Base-by-base conservation (phyloP, 768 basidiomycete genomes). In the Termitomyces sp. region DNA sequence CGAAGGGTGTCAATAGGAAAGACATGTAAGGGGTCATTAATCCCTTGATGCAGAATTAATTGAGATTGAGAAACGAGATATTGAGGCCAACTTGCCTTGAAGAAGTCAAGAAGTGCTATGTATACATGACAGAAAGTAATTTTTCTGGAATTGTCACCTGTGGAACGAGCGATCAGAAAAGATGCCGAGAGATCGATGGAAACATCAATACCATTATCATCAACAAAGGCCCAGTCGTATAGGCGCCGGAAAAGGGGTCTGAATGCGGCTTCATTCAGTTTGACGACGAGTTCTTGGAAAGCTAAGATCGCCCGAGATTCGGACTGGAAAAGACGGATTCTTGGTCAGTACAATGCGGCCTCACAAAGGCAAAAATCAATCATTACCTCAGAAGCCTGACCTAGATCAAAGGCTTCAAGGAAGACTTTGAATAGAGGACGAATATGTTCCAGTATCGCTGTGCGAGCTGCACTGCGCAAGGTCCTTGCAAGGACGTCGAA, bases 1-100 rank as follows among this genome's bases (percentile, higher is more conserved):
- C 70, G 46, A 91, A 82, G 10, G 90, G 82, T 58, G 79, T 78
- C 41, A 94, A 68, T 46, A 94, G 70, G 71, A 87, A 86, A 8
- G 87, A 80, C 79, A 93, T 90, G 72, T 98, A 98, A 0, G 95
- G 92, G 16, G 87, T 90, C 83, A 98, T 93, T 65, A 98, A 76
- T 24, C 76, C 83, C 91, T 93, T 49, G 7, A 54, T 38, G 16
- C 26, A 14, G 26, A 43, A 28, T 30, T 16, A 38, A 28, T 36
- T 32, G 7, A 40, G 35, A n/a, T n/a, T 13, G 35, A 41, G 24
- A 18, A 14, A n/a, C 8, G 28, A 40, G 30, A 20, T 16, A 54
- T 26, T 47, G 0, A 5, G n/a, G 1, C 50, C 8, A 38, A 60
- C 75, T 62, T 65, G 87, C 94, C 83, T 92, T 93, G 79, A 98